Conservation (phyloP, 768 basidiomycete species). For the Hygrocybe coccinea region DNA sequence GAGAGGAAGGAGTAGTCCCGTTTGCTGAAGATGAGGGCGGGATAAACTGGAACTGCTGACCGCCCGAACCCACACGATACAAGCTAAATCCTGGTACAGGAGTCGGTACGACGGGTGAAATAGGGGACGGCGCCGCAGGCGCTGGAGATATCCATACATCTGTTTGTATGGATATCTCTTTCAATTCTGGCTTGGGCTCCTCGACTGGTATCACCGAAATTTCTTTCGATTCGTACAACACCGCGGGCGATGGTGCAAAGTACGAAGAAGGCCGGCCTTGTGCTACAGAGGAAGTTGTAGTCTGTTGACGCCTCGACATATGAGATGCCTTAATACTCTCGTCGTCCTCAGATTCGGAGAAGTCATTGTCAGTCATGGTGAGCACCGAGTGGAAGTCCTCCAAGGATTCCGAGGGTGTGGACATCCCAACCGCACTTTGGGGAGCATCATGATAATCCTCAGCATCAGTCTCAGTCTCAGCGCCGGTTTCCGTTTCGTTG, state of each 20-base stretch:
- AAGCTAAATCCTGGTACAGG: conserved; percentile 29
- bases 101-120: conserved; percentile 24
- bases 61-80: conserved; percentile 50
- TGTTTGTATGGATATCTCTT: conserved; percentile 77
- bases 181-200: conserved; percentile 57
- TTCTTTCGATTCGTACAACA: conserved; percentile 47
- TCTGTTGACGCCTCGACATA: conserved; percentile 18
- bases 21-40: conserved; percentile 43
- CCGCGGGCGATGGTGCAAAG: conserved; percentile 25
- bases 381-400: conserved; percentile 76
- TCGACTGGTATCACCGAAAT: conserved; percentile 12
- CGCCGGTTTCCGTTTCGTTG: conserved; percentile 64
- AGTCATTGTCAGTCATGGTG: conserved; percentile 67
- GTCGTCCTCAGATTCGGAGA: conserved; percentile 53
- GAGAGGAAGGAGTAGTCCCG: conserved; percentile 34
- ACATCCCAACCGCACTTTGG: conserved; percentile 56
- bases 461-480: conserved; percentile 59
- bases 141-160: conserved; percentile 60
- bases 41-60: conserved; percentile 64
- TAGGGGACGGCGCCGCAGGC: conserved; percentile 21
- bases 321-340: conserved; percentile 73
- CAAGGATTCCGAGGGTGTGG: conserved; percentile 58
- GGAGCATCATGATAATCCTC: conserved; percentile 80
- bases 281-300: conserved; percentile 23
- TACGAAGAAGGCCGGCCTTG: conserved; percentile 33